Evolutionary conservation across 2,329 filamentous ascomycete genomes (phyloP).

Genomic region (Exophiala viscosa): DNA sequence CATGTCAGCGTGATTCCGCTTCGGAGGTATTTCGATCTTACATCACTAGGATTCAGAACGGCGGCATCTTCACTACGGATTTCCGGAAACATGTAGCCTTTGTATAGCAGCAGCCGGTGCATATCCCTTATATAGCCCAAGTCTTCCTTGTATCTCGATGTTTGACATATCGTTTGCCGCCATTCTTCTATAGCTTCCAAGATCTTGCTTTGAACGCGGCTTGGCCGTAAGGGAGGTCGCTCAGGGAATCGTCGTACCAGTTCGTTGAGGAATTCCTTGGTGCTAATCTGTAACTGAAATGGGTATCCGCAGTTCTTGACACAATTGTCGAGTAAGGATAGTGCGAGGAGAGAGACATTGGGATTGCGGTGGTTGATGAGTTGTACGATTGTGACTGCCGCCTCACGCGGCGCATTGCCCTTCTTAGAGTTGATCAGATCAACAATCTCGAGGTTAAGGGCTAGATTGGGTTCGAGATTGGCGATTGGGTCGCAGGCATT

Average conservation of each 20-base stretch:
- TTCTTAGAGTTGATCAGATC: conserved; percentile 98
- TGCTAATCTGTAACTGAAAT: conserved; percentile 96
- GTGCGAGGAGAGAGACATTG: conserved; percentile 83
- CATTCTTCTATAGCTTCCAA: conserved; percentile 97
- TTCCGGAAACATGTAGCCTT: conserved; percentile 93
- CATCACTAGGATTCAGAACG: conserved; percentile 93
- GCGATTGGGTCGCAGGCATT: conserved; percentile 87
- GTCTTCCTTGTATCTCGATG: conserved; percentile 95
- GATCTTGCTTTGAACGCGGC: conserved; percentile 85
- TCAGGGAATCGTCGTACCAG: conserved; percentile 94
- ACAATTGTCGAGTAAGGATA: conserved; percentile 86
- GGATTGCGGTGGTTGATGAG: conserved; percentile 96
- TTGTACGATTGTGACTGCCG: conserved; percentile 85
- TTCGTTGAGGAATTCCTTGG: conserved; percentile 98
- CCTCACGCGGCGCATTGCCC: conserved; percentile 90
- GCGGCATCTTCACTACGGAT: conserved; percentile 90
- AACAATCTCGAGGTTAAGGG: conserved; percentile 90
- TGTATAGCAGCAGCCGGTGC: conserved; percentile 92
- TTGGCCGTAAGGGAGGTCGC: conserved; percentile 78
- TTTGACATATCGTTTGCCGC: conserved; percentile 97
- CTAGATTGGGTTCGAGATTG: conserved; percentile 97
- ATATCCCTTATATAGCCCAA: conserved; percentile 95
- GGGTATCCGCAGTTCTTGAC: conserved; percentile 99
- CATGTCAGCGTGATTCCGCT: conserved; percentile 29
- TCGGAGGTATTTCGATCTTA: conserved; percentile 40